A percentile compares a stretch with the other conserved stretches of the same genome.
phyloP scores from a whole-genome alignment of 2,329 filamentous ascomycete species.

The Aspergillus persii region DNA sequence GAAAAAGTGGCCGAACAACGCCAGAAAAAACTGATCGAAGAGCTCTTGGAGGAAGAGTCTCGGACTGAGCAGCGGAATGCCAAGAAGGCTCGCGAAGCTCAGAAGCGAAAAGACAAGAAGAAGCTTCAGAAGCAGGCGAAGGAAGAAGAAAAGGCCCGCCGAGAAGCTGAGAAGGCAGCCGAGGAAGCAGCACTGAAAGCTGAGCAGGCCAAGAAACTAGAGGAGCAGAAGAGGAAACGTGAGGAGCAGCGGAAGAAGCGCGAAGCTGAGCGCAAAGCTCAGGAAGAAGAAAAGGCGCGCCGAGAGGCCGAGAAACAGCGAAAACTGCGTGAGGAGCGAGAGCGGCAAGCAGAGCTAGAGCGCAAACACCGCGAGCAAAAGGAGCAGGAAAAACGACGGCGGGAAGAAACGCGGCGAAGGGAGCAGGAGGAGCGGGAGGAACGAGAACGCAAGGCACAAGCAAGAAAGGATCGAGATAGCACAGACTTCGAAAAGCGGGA shows the following conservation, averaged over 20 bases:
- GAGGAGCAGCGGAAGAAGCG: constrained; percentile 91
- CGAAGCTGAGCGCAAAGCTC: constrained; percentile 84
- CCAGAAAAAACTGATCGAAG: constrained; percentile 84
- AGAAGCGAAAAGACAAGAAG: constrained; percentile 93
- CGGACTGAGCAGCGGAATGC: constrained; percentile 77
- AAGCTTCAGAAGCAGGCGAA: constrained; percentile 81
- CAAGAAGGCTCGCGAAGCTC: constrained; percentile 90
- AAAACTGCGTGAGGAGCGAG: constrained; percentile 77
- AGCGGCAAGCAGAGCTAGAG: constrained; percentile 80
- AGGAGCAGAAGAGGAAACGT: constrained; percentile 76
- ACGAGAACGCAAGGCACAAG: constrained; percentile 54
- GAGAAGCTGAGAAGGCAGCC: constrained; percentile 83
- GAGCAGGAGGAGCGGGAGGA: constrained; percentile 64
- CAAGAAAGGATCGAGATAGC: constrained; percentile 55
- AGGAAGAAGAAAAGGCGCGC: constrained; percentile 79
- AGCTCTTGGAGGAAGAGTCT: constrained; percentile 80
- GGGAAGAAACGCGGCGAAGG: constrained; percentile 71
- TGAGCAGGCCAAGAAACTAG: constrained; percentile 72
- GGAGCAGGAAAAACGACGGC: constrained; percentile 76
- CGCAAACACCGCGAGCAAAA: constrained; percentile 77
- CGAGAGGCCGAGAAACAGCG: constrained; percentile 84
- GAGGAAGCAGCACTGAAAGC: constrained; percentile 76
- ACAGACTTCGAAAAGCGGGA: constrained; percentile 45
- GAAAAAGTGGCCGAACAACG: constrained; percentile 95
- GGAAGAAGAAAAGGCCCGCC: constrained; percentile 86